Evolutionary conservation across 805 yeast species (phyloP), one percentile per base, ranked within the genome.

Genomic region (Lipomyces kockii): DNA sequence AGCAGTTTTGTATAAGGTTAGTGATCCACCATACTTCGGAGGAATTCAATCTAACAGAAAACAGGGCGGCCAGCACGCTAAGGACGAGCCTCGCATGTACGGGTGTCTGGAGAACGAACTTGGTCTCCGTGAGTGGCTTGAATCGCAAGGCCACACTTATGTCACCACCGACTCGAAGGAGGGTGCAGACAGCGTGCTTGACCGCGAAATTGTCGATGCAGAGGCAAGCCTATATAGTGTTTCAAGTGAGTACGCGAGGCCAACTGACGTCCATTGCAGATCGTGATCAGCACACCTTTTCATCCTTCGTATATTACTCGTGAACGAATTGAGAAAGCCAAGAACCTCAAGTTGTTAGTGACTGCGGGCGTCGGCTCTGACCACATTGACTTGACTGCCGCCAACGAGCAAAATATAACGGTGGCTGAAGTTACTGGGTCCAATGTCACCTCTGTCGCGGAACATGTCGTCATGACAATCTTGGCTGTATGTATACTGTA

Each of bases 331-430:
- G 86, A 81, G 60, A 84, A 85, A 75, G 93, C 94, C 43, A 87
- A 87, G 77, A 89, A 88, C 62, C 83, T 90, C 78, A 89, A 89
- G 81, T 76, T 88, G 61, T 81, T 87, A 68, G 83, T 89, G 73
- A 90, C 93, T 60, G 96, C 96, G 9, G 96, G 95, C 73, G 92
- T 90, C 67, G 96, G 96, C 12, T 87, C 92, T 25, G 95, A 90
- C 77, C 95, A 90, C 78, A 83, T 89, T 70, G 94, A 89, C 75
- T 82, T 90, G 74, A 83, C 83, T 72, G 89, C 89, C 73, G 87
- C 91, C 71, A 85, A 87, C 72, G 87, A 85, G 71, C 80, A 81
- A 67, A 84, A 85, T 69, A 85, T 90, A 74, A 83, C 89, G 20
- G 95, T 90, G 22, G 81, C 87, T 60, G 95, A 90, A 79, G 95